Evolutionary conservation across 2,329 filamentous ascomycete genomes (phyloP).

Genomic region (Plectosphaerella cucumerina): DNA sequence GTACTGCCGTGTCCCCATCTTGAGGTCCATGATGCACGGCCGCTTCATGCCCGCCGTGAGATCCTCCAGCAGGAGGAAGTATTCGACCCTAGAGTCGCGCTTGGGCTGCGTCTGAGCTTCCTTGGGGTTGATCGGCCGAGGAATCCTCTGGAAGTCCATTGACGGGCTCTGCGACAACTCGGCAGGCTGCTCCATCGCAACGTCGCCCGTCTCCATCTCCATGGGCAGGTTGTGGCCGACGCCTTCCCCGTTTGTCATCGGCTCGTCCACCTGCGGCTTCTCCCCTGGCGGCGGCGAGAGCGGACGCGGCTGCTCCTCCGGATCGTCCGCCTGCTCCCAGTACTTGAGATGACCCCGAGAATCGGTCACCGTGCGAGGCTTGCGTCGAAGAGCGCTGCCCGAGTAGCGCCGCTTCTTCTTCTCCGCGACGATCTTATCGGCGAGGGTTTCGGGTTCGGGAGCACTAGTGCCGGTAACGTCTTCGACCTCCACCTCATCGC

Average conservation of each 20-base stretch:
- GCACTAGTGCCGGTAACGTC: conserved; percentile 62
- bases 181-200: conserved; percentile 18
- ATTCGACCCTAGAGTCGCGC: conserved; percentile 69
- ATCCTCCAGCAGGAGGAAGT: conserved; percentile 90
- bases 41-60: conserved; percentile 94
- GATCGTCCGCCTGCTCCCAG: conserved; percentile 84
- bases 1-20: conserved; percentile 98
- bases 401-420: conserved; percentile 72
- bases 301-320: conserved; percentile 47
- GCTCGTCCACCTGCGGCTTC: not conserved
- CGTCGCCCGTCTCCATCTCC: not conserved
- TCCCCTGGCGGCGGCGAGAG: not conserved
- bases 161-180: conserved; percentile 30
- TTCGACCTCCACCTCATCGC: conserved; percentile 35
- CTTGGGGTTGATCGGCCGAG: conserved; percentile 69
- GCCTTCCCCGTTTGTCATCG: not conserved
- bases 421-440: conserved; percentile 31
- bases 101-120: conserved; percentile 62
- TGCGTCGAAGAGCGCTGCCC: conserved; percentile 73
- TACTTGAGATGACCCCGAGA: conserved; percentile 79
- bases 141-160: conserved; percentile 37
- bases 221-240: not conserved
- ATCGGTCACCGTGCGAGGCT: conserved; percentile 67
- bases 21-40: conserved; percentile 94
- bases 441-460: conserved; percentile 55